Percentiles rank a stretch among this genome's conserved stretches.
These are phyloP conservation scores for Hypoxylon rubiginosum DNA, from an alignment of 2,329 filamentous ascomycete genomes.

Conservation along the genomic window DNA sequence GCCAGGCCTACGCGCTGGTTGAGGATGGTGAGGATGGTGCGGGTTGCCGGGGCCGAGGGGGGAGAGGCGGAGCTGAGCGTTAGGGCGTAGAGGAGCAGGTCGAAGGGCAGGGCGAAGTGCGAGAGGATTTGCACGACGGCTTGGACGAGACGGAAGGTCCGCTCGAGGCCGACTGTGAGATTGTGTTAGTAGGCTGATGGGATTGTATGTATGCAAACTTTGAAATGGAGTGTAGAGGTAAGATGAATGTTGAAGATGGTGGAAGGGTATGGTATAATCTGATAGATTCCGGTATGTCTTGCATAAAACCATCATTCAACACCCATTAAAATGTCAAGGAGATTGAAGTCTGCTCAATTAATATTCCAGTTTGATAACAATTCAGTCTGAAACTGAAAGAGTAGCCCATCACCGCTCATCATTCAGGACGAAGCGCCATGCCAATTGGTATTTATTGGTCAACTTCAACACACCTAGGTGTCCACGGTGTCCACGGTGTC, in stretches of 20 bases:
- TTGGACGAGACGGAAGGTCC: slow-evolving; percentile 70
- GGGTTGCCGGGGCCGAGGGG: slow-evolving; percentile 49
- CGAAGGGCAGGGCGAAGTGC: slow-evolving; percentile 59
- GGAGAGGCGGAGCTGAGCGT: slow-evolving; percentile 25
- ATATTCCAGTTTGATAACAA: neutral
- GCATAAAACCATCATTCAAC: neutral
- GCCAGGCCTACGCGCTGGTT: slow-evolving; percentile 60
- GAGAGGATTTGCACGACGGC: slow-evolving; percentile 63
- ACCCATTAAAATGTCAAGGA: neutral
- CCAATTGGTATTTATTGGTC: neutral
- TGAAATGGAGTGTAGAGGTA: neutral
- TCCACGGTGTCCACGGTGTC: neutral
- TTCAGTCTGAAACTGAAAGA: too few species aligned
- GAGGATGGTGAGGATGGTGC: slow-evolving; percentile 53
- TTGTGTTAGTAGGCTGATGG: slow-evolving; percentile 11
- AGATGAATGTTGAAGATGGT: neutral
- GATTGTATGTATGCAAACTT: neutral
- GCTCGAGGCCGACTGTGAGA: slow-evolving; percentile 70
- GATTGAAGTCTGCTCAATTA: neutral
- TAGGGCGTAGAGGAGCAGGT: slow-evolving; percentile 50
- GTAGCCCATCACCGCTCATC: too few species aligned
- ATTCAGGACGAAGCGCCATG: neutral
- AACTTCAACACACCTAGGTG: neutral
- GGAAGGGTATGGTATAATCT: neutral
- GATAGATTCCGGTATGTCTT: neutral